phyloP scores from a whole-genome alignment of 768 basidiomycete species.

The Boletus subparvulus region DNA sequence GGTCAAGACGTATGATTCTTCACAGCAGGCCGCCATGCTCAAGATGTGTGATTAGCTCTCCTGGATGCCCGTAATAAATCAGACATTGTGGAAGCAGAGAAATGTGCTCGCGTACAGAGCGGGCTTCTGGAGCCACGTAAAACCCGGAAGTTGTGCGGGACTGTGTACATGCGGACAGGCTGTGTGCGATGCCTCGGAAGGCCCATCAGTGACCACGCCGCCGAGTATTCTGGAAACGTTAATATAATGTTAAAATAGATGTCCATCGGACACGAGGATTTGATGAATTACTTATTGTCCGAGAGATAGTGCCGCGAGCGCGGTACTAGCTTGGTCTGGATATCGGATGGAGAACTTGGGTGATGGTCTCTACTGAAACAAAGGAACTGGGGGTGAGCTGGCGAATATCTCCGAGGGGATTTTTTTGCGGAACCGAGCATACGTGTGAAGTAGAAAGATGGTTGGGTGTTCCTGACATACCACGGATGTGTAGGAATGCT shows the following conservation, averaged over 20 bases:
- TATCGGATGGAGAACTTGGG: background rate
- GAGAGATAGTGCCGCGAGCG: no score
- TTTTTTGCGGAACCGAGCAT: background rate
- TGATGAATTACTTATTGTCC: background rate
- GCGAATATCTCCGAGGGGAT: background rate
- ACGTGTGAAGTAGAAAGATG: background rate
- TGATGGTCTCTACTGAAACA: no score
- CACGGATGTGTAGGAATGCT: background rate
- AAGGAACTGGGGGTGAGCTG: background rate
- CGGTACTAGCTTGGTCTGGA: background rate
- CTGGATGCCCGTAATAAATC: background rate
- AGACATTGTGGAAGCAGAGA: background rate
- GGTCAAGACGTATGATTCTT: background rate
- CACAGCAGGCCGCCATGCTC: background rate
- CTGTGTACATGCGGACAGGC: background rate
- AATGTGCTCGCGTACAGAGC: background rate
- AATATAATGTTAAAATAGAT: background rate
- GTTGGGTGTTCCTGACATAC: background rate
- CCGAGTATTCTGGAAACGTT: background rate
- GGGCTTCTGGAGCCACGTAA: background rate
- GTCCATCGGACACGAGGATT: background rate
- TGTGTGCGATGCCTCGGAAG: slow-evolving; percentile 3
- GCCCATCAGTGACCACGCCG: background rate
- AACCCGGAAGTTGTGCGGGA: background rate
- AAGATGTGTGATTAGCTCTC: background rate